Conservation (phyloP, 495 filamentous ascomycete species). For the Penicillium subrubescens region DNA sequence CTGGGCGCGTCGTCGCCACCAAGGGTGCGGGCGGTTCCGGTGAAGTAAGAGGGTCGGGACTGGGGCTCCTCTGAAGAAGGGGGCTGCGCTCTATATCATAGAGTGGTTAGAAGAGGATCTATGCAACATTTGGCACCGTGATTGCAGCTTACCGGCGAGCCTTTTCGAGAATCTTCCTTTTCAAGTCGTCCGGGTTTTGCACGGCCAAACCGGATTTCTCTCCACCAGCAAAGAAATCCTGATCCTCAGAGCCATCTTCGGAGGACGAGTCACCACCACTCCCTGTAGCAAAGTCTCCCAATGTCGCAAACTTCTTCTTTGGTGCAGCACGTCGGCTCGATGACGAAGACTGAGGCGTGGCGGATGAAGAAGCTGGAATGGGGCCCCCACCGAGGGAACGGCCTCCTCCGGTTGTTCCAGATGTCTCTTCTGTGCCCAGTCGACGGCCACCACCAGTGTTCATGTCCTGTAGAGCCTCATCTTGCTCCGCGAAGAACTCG, state of each 20-base stretch:
- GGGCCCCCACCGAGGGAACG: conserved; percentile 39
- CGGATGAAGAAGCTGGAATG: conserved; percentile 33
- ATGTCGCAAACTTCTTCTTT: conserved; percentile 58
- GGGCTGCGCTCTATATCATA: conserved; percentile 52
- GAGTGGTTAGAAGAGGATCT: conserved; percentile 2
- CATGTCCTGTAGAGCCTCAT: conserved; percentile 54
- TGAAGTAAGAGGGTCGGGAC: conserved; percentile 65
- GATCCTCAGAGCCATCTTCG: conserved; percentile 62
- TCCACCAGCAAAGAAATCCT: conserved; percentile 90
- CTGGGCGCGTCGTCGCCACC: conserved; percentile 88
- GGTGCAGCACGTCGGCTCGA: conserved; percentile 33
- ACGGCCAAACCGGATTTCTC: conserved; percentile 97
- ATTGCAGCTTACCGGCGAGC: conserved; percentile 65
- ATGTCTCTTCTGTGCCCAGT: conserved; percentile 31
- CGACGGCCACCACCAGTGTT: conserved; percentile 35
- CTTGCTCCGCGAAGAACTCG: conserved; percentile 70
- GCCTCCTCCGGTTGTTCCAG: conserved; percentile 21
- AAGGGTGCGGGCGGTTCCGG: conserved; percentile 79
- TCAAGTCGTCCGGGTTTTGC: conserved; percentile 79
- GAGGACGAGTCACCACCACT: conserved; percentile 62
- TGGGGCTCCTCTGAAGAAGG: conserved; percentile 59
- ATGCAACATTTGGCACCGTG: neutral
- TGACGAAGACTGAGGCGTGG: conserved; percentile 36
- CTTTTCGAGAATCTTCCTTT: conserved; percentile 78
- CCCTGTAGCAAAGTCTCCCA: conserved; percentile 51